phyloP scores from a whole-genome alignment of 805 yeast species.

The Myxozyma kluyveri region DNA sequence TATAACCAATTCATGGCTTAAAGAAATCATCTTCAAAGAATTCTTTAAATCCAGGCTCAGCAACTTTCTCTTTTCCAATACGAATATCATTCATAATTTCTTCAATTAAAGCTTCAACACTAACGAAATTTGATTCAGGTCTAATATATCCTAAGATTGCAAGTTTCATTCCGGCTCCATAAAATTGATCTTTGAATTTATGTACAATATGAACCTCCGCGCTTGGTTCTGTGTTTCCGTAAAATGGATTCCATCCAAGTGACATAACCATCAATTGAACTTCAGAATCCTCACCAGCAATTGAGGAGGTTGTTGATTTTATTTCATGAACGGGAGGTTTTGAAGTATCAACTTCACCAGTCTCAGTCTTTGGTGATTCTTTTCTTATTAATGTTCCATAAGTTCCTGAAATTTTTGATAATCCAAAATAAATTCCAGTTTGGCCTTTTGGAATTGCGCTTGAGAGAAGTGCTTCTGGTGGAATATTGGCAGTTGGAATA shows the following conservation, averaged over 20 bases:
- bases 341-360: neutral
- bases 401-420: conserved; percentile 44
- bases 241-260: conserved; percentile 94
- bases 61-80: conserved; percentile 49
- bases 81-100: conserved; percentile 80
- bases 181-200: conserved; percentile 62
- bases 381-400: conserved; percentile 21
- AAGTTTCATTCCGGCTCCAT: conserved; percentile 74
- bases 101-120: conserved; percentile 73
- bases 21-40: conserved; percentile 16
- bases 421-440: conserved; percentile 93
- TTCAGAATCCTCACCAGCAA: conserved; percentile 34
- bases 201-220: conserved; percentile 84
- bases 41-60: conserved; percentile 8
- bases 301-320: conserved; percentile 58
- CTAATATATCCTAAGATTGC: conserved; percentile 83
- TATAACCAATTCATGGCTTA: neutral
- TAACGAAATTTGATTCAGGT: conserved; percentile 83
- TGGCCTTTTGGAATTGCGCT: conserved; percentile 43
- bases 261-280: conserved; percentile 89
- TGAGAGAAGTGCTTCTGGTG: conserved; percentile 47
- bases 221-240: conserved; percentile 71
- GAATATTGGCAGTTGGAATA: conserved; percentile 63
- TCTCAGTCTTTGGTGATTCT: conserved; percentile 26
- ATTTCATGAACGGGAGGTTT: conserved; percentile 45